Evolutionary conservation across 2,329 filamentous ascomycete genomes (phyloP), one percentile per base, ranked within the genome.

Genomic region (Fusarium nelsonii): DNA sequence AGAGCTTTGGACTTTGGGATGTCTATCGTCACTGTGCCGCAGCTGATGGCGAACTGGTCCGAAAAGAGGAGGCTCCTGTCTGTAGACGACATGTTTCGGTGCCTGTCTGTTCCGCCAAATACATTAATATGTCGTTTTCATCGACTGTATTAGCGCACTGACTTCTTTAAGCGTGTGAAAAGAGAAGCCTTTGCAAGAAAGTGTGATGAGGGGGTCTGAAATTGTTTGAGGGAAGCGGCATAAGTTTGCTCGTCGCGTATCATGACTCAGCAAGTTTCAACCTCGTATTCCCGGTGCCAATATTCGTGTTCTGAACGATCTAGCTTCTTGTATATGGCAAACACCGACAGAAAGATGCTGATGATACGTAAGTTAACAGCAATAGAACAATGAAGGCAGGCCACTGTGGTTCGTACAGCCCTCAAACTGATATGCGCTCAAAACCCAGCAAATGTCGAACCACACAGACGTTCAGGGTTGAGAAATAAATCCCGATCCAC

Each of bases 11-110:
- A 43, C 9, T 20, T 18, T 26, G 11, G 15, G 4, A 20, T 9
- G 30, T 53, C 50, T 26, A 53, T 53, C 7, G 50, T 33, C 18
- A 53, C 18, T 18, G 59, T 48, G 11, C 46, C 45, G n/a, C 51
- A 63, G 3, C 58, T 63, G 32, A 58, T 63, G 10, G 11, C 51
- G 23, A 64, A 63, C 32, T 52, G 36, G 15, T 62, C 46, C 8
- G 58, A 58, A 39, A 58, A 45, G 45, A 51, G 34, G 4, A 62
- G 39, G 8, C 33, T 34, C 12, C 32, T 51, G 10, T 32, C 26
- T 18, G 9, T 16, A 32, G 40, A 40, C 7, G 23, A 23, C 23
- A 62, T 58, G 15, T 26, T 57, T 11, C 7, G 9, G 11, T 15
- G 8, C 33, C 8, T 32, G 23, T 23, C 6, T 23, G 23, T 23